Conservation (phyloP, 768 basidiomycete species). For the Hortiboletus campestris region DNA sequence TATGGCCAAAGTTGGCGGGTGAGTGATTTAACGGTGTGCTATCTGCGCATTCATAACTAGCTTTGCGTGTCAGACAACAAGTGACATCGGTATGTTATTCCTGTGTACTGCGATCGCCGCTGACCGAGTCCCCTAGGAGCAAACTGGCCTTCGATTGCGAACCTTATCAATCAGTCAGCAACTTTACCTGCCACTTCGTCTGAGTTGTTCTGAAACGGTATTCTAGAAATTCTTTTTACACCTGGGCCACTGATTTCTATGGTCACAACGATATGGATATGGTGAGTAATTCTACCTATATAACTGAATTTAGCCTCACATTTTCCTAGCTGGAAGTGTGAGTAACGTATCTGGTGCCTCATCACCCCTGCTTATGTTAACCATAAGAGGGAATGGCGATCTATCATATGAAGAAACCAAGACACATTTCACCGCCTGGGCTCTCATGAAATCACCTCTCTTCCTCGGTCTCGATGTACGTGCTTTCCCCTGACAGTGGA, state of each 20-base stretch:
- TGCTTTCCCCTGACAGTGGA: conserved; percentile 8
- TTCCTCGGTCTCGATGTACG: conserved; percentile 59
- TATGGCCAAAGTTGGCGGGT: conserved; percentile 70
- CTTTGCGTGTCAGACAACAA: conserved; percentile 41
- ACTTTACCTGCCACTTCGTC: neutral
- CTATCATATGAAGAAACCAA: conserved; percentile 63
- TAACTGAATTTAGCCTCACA: neutral
- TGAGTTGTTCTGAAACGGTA: neutral
- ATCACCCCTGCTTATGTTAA: neutral
- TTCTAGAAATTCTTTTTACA: conserved; percentile 61
- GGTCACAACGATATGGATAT: conserved; percentile 72
- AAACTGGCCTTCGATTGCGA: conserved; percentile 49
- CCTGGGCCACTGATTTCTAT: conserved; percentile 63
- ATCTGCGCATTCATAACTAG: neutral
- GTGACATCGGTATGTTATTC: conserved; percentile 41
- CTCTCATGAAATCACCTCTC: conserved; percentile 66
- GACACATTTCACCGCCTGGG: conserved; percentile 73
- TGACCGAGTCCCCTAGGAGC: conserved; percentile 32
- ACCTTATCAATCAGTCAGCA: conserved; percentile 53
- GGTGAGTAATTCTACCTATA: conserved; percentile 33
- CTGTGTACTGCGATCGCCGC: neutral
- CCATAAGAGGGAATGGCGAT: conserved; percentile 56
- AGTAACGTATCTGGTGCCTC: conserved; percentile 8
- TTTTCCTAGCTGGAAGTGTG: conserved; percentile 53
- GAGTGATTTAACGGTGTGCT: conserved; percentile 15